Evolutionary conservation across 805 yeast species (phyloP).

Genomic region (Saturnispora galanensis): DNA sequence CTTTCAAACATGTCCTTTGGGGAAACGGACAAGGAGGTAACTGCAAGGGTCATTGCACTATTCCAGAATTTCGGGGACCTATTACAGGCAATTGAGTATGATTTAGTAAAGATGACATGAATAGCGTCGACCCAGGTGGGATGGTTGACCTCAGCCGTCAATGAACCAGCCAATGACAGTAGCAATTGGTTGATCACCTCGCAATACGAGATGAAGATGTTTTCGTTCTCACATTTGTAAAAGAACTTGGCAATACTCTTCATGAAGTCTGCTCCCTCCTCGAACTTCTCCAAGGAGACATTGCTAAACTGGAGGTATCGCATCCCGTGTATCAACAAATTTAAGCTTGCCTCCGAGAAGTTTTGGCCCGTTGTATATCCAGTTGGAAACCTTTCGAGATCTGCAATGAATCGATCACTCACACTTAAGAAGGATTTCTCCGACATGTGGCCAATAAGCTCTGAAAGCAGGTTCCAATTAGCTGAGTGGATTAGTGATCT

Average conservation of each 20-base stretch:
- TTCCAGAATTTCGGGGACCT: constrained; percentile 49
- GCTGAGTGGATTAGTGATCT: constrained; percentile 73
- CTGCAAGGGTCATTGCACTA: constrained; percentile 52
- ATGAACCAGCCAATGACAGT: constrained; percentile 70
- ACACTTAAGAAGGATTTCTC: constrained; percentile 75
- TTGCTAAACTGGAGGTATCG: constrained; percentile 67
- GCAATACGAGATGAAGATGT: constrained; percentile 67
- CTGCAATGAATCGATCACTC: constrained; percentile 88
- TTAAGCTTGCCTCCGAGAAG: constrained; percentile 41
- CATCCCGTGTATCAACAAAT: constrained; percentile 85
- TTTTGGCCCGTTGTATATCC: constrained; percentile 28
- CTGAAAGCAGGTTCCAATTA: constrained; percentile 89
- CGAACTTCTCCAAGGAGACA: constrained; percentile 82
- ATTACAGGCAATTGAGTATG: constrained; percentile 35
- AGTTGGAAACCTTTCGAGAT: constrained; percentile 71
- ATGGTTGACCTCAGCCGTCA: constrained; percentile 92
- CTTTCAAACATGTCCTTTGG: constrained; percentile 64
- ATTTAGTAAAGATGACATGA: constrained; percentile 43
- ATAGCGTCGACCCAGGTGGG: constrained; percentile 91
- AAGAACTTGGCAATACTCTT: constrained; percentile 82
- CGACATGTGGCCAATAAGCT: constrained; percentile 84
- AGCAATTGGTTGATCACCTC: constrained; percentile 71
- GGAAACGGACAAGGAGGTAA: constrained; percentile 71
- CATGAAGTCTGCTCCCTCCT: constrained; percentile 87
- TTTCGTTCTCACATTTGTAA: constrained; percentile 49